Conservation (phyloP, 2,329 filamentous ascomycete genomes). For the Monilinia aucupariae region DNA sequence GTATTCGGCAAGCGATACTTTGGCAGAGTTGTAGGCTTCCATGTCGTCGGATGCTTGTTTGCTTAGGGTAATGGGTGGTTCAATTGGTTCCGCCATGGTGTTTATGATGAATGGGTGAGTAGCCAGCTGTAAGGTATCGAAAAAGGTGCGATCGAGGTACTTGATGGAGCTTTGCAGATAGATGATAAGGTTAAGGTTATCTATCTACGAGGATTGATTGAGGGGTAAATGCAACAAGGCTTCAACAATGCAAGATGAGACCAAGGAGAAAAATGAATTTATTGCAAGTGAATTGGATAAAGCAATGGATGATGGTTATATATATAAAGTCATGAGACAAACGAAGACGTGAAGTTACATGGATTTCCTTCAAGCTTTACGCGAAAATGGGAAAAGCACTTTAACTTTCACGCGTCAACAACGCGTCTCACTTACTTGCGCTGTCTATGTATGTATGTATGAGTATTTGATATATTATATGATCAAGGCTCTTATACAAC, state of each 20-base stretch:
- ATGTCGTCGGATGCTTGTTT: slow-evolving; percentile 26
- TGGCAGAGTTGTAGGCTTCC: slow-evolving; percentile 36
- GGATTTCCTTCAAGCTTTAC: slow-evolving; percentile 9
- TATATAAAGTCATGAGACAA: neutral
- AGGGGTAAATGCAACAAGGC: neutral
- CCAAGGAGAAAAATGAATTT: neutral
- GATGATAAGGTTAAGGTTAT: too few relatives aligned
- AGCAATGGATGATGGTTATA: too few relatives aligned
- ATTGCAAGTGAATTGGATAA: too few relatives aligned
- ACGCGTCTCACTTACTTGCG: slow-evolving; percentile 21
- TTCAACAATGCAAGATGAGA: neutral
- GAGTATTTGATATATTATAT: neutral
- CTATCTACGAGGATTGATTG: too few relatives aligned
- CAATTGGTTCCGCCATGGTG: slow-evolving; percentile 32
- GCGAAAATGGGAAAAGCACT: slow-evolving; percentile 11
- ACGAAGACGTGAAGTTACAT: neutral
- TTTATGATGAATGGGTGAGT: neutral
- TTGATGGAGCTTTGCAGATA: neutral
- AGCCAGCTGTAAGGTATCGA: too few relatives aligned
- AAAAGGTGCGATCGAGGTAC: neutral
- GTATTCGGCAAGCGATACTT: slow-evolving; percentile 69
- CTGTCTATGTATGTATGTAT: too few relatives aligned
- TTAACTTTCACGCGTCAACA: slow-evolving; percentile 18
- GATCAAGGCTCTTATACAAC: neutral
- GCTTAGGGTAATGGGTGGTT: slow-evolving; percentile 25